A percentile compares a stretch with the other conserved stretches of the same genome.
Evolutionary conservation across 1,139 yeast genomes (phyloP).

Genomic region (Spencermartinsiella ligniputridi): DNA sequence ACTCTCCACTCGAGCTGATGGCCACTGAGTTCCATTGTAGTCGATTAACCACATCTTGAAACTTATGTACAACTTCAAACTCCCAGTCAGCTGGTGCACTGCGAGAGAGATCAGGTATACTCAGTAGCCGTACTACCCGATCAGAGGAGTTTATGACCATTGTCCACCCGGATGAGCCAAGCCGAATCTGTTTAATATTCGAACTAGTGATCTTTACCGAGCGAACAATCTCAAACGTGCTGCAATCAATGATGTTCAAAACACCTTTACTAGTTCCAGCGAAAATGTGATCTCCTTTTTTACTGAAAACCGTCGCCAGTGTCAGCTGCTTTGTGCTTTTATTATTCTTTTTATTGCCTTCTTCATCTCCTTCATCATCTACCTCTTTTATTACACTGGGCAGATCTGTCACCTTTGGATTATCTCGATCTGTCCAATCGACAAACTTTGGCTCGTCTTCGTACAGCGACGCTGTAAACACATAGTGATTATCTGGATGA

Average conservation of each 20-base stretch:
- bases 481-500: slow-evolving; percentile 46
- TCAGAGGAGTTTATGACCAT: slow-evolving; percentile 80
- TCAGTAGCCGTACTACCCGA: slow-evolving; percentile 68
- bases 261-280: slow-evolving; percentile 82
- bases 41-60: slow-evolving; percentile 86
- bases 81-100: slow-evolving; percentile 40
- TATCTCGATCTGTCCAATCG: slow-evolving; percentile 19
- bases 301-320: slow-evolving; percentile 36
- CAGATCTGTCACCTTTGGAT: slow-evolving; percentile 23
- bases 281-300: slow-evolving; percentile 52
- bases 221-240: slow-evolving; percentile 37
- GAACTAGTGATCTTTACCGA: slow-evolving; percentile 58
- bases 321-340: slow-evolving; percentile 31
- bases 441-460: slow-evolving; percentile 33
- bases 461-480: slow-evolving; percentile 46
- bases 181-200: slow-evolving; percentile 64
- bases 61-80: slow-evolving; percentile 70
- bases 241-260: slow-evolving; percentile 45
- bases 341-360: slow-evolving; percentile 23
- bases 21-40: slow-evolving; percentile 84
- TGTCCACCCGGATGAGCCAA: slow-evolving; percentile 64
- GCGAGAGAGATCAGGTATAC: slow-evolving; percentile 45
- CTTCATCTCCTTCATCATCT: slow-evolving; percentile 18
- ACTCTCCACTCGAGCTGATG: slow-evolving; percentile 75
- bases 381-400: slow-evolving; percentile 21